Evolutionary conservation across 2,329 filamentous ascomycete species (phyloP).

Genomic region (Phaeosphaeria sp.): DNA sequence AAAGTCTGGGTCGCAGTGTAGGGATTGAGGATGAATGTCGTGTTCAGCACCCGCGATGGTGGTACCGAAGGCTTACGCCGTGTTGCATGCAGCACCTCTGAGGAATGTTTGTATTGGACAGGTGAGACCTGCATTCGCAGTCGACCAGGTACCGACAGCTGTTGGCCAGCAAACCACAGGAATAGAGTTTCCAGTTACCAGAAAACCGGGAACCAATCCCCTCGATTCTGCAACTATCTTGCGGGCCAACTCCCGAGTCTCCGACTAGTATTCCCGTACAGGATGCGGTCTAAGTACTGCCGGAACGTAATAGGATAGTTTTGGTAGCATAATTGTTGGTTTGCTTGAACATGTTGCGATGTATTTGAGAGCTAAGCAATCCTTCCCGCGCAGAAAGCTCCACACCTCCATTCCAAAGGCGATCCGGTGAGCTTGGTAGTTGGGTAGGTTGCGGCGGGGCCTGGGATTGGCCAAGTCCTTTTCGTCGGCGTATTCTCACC

Average conservation of each 20-base stretch:
- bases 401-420: neutral
- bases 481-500: neutral
- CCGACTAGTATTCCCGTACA: conserved; percentile 10
- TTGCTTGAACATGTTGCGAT: neutral
- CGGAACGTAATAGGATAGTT: conserved; percentile 15
- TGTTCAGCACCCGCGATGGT: neutral
- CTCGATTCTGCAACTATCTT: neutral
- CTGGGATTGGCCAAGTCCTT: neutral
- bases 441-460: neutral
- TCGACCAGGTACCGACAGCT: neutral
- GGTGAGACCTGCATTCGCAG: neutral
- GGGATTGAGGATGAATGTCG: conserved; percentile 3
- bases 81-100: neutral
- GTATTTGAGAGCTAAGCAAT: neutral
- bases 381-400: neutral
- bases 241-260: conserved; percentile 11
- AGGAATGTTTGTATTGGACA: neutral
- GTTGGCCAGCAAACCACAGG: neutral
- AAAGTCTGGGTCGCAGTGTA: neutral
- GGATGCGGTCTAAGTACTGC: conserved; percentile 10
- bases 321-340: neutral
- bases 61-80: neutral
- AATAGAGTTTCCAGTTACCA: conserved; percentile 9
- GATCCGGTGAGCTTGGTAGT: neutral
- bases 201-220: conserved; percentile 5